Evolutionary conservation across 2,329 filamentous ascomycete species (phyloP).

Genomic region (Colletotrichum tamarilloi): DNA sequence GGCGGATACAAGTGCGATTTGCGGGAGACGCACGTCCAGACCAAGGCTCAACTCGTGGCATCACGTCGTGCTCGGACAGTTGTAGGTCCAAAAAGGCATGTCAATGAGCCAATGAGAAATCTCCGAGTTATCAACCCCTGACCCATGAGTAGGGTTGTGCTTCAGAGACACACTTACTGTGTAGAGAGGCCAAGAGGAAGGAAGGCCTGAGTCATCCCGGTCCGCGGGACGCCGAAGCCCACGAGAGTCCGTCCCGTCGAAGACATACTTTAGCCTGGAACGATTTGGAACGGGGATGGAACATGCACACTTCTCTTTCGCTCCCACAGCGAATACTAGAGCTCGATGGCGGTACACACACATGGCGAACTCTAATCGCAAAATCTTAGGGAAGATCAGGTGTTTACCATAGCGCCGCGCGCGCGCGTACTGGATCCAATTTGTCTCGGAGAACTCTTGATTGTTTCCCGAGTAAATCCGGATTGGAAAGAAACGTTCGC

Average conservation of each 20-base stretch:
- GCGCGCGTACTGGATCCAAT: background rate
- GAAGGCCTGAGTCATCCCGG: conserved; percentile 6
- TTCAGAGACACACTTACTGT: background rate
- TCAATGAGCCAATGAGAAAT: conserved; percentile 1
- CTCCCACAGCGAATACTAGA: background rate
- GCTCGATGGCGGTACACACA: background rate
- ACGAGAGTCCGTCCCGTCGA: background rate
- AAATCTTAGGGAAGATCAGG: background rate
- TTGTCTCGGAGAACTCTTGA: background rate
- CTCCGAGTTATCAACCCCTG: background rate
- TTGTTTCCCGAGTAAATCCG: background rate
- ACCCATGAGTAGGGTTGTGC: background rate
- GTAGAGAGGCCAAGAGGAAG: background rate
- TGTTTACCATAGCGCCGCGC: conserved; percentile 21
- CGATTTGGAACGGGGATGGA: conserved; percentile 41
- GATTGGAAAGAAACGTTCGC: background rate
- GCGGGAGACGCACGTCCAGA: conserved; percentile 6
- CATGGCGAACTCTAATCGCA: conserved; percentile 7
- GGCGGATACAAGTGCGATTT: background rate
- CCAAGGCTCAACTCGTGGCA: background rate
- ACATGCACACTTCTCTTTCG: conserved; percentile 27
- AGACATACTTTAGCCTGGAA: conserved; percentile 30
- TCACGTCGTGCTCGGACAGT: conserved; percentile 15
- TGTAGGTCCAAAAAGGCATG: background rate
- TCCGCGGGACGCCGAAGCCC: conserved; percentile 19